Conservation (phyloP, 2,329 filamentous ascomycete genomes). For the Plectosphaerella sp. region DNA sequence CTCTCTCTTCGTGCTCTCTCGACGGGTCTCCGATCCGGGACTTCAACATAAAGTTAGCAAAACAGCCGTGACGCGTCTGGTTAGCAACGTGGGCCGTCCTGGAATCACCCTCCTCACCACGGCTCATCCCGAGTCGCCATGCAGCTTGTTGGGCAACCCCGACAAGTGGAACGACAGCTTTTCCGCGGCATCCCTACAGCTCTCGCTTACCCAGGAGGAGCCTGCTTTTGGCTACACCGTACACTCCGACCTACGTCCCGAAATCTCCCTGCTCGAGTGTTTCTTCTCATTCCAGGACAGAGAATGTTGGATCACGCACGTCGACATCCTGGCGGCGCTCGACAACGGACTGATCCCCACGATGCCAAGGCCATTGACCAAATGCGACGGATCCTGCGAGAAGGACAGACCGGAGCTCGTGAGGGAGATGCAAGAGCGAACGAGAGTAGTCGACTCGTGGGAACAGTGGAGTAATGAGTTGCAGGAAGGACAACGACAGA, state of each 20-base stretch:
- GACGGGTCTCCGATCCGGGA: neutral
- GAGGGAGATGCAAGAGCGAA: neutral
- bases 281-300: neutral
- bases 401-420: neutral
- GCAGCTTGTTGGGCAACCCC: neutral
- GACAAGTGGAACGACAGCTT: slow-evolving; percentile 2
- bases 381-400: neutral
- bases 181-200: neutral
- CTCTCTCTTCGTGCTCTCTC: slow-evolving; percentile 1
- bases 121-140: neutral
- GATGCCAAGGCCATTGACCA: neutral
- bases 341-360: neutral
- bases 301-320: neutral
- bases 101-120: slow-evolving; percentile 1
- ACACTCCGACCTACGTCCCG: neutral
- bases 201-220: neutral
- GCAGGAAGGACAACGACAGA: too few species aligned
- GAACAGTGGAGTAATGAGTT: neutral
- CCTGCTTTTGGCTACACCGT: neutral
- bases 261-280: neutral
- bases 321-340: neutral
- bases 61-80: neutral
- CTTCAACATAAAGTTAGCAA: neutral
- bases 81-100: neutral
- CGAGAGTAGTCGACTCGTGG: neutral